Evolutionary conservation across 306 rosid species (phyloP).

Genomic region (Trifolium pratense): DNA sequence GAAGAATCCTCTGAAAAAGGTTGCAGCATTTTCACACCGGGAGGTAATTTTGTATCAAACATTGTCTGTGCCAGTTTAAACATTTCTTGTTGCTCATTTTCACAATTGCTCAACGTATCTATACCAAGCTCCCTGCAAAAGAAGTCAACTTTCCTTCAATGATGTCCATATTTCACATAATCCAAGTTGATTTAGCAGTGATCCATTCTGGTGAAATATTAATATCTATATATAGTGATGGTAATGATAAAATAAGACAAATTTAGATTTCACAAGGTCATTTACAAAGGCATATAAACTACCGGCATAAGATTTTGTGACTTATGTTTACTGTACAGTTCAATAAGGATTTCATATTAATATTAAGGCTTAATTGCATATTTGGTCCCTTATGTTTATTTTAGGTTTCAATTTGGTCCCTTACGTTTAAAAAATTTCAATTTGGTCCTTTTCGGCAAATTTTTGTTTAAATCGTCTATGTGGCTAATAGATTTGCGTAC

Average conservation of each 20-base stretch:
- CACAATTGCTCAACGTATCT: conserved; percentile 68
- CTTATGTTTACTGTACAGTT: not conserved
- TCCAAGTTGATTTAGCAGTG: conserved; percentile 9
- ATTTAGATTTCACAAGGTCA: not conserved
- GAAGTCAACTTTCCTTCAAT: conserved; percentile 13
- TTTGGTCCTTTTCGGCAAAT: no score
- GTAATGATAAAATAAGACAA: not conserved
- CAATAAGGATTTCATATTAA: conserved; percentile 12
- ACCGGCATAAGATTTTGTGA: not conserved
- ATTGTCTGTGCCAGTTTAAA: conserved; percentile 75
- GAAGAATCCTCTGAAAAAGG: conserved; percentile 94
- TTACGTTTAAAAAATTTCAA: no score
- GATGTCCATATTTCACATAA: conserved; percentile 18
- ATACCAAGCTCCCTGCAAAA: conserved; percentile 86
- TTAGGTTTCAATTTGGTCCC: no score
- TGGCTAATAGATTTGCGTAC: no score
- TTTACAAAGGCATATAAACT: conserved; percentile 22
- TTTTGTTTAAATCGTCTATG: no score
- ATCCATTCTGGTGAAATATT: conserved; percentile 28
- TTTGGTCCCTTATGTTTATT: no score
- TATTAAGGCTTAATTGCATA: no score
- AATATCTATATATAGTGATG: conserved; percentile 22
- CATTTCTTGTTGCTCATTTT: conserved; percentile 77
- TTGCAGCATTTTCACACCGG: conserved; percentile 85
- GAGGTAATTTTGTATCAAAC: conserved; percentile 97